Conservation (phyloP, 1,284 basidiomycete genomes). For the Ceratobasidium sp. region DNA sequence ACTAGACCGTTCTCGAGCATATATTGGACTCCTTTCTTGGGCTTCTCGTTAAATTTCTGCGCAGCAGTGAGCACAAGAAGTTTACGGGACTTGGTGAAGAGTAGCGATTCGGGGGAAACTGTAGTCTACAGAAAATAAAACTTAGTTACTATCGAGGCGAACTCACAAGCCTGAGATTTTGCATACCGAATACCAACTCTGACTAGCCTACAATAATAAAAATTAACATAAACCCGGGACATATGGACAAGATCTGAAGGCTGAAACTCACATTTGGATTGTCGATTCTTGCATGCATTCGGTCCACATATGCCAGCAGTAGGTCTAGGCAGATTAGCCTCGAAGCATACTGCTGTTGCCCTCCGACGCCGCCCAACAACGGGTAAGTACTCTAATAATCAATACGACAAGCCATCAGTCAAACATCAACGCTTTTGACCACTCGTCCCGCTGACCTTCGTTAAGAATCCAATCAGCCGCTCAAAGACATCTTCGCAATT, state of each 20-base stretch:
- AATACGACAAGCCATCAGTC: neutral
- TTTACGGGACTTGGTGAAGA: conserved; percentile 86
- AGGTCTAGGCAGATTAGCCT: conserved; percentile 94
- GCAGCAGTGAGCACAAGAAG: conserved; percentile 88
- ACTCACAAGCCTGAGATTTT: neutral
- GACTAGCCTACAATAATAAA: conserved; percentile 31
- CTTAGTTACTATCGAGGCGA: neutral
- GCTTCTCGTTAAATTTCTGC: conserved; percentile 93
- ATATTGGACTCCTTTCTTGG: conserved; percentile 92
- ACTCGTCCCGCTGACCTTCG: conserved; percentile 68
- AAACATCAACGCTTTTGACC: neutral
- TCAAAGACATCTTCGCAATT: conserved; percentile 98
- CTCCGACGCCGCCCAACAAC: conserved; percentile 67
- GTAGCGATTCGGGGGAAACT: conserved; percentile 70
- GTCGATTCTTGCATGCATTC: conserved; percentile 87
- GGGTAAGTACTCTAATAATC: conserved; percentile 32
- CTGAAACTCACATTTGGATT: conserved; percentile 66
- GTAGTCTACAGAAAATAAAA: conserved; percentile 61
- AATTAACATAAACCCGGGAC: neutral
- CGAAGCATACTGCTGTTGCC: conserved; percentile 75
- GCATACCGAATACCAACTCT: conserved; percentile 47
- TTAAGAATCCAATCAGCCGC: conserved; percentile 89
- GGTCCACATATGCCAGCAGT: conserved; percentile 86
- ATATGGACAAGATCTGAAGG: too few species aligned
- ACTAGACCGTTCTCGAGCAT: conserved; percentile 91